Conservation (phyloP, 352 stramenopile genomes). For the Phytophthora colocasiae region DNA sequence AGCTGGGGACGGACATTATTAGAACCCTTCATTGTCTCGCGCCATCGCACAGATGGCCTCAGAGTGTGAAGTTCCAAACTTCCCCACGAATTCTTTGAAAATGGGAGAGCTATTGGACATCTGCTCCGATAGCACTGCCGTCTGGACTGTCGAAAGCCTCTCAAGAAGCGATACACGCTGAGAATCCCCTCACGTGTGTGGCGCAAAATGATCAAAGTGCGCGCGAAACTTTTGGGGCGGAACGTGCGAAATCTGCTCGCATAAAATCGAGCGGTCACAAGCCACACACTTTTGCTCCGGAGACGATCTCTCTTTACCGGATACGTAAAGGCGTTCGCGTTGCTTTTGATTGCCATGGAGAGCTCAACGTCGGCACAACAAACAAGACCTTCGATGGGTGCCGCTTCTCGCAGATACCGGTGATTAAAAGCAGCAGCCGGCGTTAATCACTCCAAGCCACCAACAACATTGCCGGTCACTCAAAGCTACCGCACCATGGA, state of each 20-base stretch:
- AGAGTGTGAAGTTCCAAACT: constrained; percentile 30
- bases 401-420: constrained; percentile 12
- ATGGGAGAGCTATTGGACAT: constrained; percentile 27
- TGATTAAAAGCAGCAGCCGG: constrained; percentile 11
- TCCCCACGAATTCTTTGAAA: constrained; percentile 28
- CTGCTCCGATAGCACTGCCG: constrained; percentile 16
- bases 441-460: constrained; percentile 16
- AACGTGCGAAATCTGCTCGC: constrained; percentile 23
- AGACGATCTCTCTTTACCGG: constrained; percentile 22
- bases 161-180: constrained; percentile 16
- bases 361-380: constrained; percentile 26
- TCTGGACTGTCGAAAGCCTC: constrained; percentile 9
- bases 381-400: not conserved
- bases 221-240: constrained; percentile 11
- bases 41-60: constrained; percentile 28
- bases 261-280: constrained; percentile 4
- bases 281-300: not conserved
- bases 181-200: constrained; percentile 10
- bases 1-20: too few species aligned
- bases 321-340: constrained; percentile 28
- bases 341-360: constrained; percentile 31
- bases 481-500: too few species aligned
- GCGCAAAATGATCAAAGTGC: not conserved
- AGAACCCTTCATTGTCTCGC: not conserved
- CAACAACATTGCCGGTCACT: not conserved